Evolutionary conservation across 192 early-diverging fungal genomes (phyloP).

Genomic region (Backusella westeae): DNA sequence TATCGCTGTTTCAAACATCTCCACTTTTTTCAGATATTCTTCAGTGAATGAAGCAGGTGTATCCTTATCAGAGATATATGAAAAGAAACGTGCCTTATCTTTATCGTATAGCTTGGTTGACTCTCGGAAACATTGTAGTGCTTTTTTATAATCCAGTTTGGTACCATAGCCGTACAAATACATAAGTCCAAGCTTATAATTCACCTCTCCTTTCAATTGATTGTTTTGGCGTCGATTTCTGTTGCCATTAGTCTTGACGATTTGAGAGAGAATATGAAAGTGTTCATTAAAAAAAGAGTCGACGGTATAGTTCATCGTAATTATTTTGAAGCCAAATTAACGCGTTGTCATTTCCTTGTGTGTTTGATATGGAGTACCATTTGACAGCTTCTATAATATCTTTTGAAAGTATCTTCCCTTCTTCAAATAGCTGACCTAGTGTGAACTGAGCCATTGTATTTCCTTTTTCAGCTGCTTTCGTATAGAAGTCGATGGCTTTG

Average conservation of each 20-base stretch:
- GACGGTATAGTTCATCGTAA: neutral
- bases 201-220: neutral
- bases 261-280: neutral
- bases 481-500: neutral
- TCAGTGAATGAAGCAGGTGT: neutral
- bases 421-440: too few relatives aligned
- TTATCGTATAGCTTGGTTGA: neutral
- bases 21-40: neutral
- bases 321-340: neutral
- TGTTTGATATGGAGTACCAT: neutral
- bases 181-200: neutral
- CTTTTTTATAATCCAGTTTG: neutral
- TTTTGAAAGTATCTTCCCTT: too few relatives aligned
- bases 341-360: neutral
- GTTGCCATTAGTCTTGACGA: neutral
- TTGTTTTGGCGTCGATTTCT: neutral
- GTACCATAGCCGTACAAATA: neutral
- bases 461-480: neutral
- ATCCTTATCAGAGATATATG: neutral
- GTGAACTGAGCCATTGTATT: too few relatives aligned
- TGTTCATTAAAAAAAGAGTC: neutral
- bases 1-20: neutral
- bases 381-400: neutral
- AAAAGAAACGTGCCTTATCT: neutral
- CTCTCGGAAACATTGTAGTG: neutral